phyloP scores from a whole-genome alignment of 148 eudicot species.

The Rhododendron ferrugineum region DNA sequence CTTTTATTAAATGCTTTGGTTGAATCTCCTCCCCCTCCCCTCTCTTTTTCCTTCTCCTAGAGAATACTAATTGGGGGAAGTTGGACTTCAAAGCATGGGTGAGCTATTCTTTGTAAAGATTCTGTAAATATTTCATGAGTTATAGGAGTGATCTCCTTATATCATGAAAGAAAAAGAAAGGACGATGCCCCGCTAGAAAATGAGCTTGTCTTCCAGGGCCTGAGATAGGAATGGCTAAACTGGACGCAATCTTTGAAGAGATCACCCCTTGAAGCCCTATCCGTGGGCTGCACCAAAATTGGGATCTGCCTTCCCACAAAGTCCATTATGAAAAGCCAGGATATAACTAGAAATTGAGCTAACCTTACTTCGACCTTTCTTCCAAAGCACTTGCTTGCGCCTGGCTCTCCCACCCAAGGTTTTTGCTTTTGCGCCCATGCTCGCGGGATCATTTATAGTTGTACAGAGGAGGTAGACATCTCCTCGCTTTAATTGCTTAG shows the following conservation, averaged over 20 bases:
- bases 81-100: neutral
- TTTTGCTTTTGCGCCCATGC: neutral
- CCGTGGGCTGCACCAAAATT: neutral
- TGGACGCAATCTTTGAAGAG: neutral
- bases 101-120: neutral
- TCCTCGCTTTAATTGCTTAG: neutral
- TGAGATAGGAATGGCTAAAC: neutral
- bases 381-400: neutral
- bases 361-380: neutral
- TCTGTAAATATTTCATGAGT: neutral
- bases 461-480: neutral
- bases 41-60: neutral
- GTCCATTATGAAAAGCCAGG: neutral
- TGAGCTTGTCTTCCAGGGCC: neutral
- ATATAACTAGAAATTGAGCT: neutral
- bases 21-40: neutral
- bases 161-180: neutral
- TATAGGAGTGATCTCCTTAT: neutral
- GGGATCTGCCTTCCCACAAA: neutral
- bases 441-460: neutral
- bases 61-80: neutral
- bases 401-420: neutral
- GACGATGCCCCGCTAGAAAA: neutral
- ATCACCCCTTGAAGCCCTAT: neutral
- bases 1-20: neutral